phyloP scores from a whole-genome alignment of 805 yeast genomes.

The Ogataea glucozyma region DNA sequence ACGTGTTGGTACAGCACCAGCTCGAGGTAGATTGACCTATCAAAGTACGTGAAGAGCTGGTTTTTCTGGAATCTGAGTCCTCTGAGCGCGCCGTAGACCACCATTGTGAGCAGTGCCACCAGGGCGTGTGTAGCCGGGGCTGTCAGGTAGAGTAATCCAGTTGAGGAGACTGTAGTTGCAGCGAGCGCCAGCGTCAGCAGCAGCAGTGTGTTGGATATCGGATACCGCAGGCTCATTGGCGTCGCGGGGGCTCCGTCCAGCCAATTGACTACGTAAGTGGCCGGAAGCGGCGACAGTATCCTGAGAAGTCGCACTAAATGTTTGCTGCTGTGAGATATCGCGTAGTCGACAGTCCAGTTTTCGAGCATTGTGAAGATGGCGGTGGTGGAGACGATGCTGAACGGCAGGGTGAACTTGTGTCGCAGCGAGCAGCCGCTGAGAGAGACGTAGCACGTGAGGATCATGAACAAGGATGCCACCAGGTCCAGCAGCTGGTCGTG shows the following conservation, averaged over 20 bases:
- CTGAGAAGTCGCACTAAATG: slow-evolving; percentile 1
- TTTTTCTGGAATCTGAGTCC: slow-evolving; percentile 1
- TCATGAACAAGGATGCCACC: not conserved
- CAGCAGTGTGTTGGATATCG: not conserved
- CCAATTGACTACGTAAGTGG: not conserved
- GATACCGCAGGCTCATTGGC: not conserved
- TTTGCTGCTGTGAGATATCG: slow-evolving; percentile 1
- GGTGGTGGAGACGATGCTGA: not conserved
- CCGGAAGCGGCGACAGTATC: not conserved
- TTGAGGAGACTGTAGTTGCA: not conserved
- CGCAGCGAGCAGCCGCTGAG: not conserved
- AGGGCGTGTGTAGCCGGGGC: not conserved
- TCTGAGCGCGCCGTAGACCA: not conserved
- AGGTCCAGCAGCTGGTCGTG: not conserved
- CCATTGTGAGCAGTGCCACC: not conserved
- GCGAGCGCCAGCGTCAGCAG: not conserved
- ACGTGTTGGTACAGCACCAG: slow-evolving; percentile 5
- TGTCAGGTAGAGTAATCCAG: not conserved
- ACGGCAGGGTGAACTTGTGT: not conserved
- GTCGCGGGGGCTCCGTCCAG: not conserved
- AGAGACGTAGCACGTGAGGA: not conserved
- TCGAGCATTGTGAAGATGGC: not conserved
- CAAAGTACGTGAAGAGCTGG: slow-evolving; percentile 6
- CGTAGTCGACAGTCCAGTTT: slow-evolving; percentile 1
- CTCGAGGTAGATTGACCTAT: slow-evolving; percentile 6